Base-by-base conservation (phyloP, 306 rosid genomes). In the Castanospermum australe region DNA sequence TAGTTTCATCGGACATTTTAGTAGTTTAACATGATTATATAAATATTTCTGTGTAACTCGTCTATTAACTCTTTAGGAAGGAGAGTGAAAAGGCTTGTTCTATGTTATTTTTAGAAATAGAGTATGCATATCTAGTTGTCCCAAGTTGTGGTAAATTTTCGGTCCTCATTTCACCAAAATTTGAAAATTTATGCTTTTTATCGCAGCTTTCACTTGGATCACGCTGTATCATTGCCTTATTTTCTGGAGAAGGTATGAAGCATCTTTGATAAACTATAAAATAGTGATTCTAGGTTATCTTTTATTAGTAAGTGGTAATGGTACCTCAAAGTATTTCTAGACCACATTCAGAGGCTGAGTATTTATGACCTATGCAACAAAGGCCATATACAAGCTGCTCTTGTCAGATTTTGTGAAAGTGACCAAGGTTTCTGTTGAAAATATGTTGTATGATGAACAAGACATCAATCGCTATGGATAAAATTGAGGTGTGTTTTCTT, bases 381-480 rank as follows among this genome's bases (percentile, higher is more conserved):
- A 95, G 71, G 97, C 97, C 9, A 94, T 94, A 82, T 92, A 92
- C 88, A 92, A 89, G 85, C 76, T 94, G 80, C 90, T 94, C 72
- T 73, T 94, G 77, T 87, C 95, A 0, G 99, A 94, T 84, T 94
- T 75, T 59, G 88, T 94, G 24, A 94, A 92, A 91, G 99, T 94
- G 84, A 94, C 97, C 78, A 94, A 92, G 81, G 88, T 94, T 67
- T 91, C 99, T 24, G 89, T 94, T 51, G 97, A 94, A 82, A 97
- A 94, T 75, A 92, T 92, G 97, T 79, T 94, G 65, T 92, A 50
- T 20, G 86, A 92, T 39, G 97, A 94, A 67, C 97, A 94, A 18
- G 99, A 94, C 85, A 94, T 94, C 79, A 89, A 88, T 74, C 92
- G 97, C 63, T 95, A 95, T 92, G 99, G 98, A 95, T 70, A 95